Evolutionary conservation across 768 basidiomycete species (phyloP), one percentile per base, ranked within the genome.

Genomic region (Suillus subluteus): DNA sequence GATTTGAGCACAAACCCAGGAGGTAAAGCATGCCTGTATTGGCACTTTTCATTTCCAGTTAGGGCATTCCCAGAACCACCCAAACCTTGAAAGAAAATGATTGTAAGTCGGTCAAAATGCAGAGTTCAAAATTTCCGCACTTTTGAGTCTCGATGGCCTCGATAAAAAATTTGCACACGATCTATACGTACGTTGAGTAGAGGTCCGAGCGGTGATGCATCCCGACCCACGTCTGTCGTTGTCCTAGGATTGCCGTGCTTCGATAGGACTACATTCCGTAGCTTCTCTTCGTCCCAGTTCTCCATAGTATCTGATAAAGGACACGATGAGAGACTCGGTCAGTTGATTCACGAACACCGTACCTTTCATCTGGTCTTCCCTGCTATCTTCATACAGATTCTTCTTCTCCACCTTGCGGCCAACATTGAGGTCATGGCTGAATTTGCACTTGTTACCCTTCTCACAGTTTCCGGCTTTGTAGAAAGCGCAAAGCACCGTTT

Each of bases 141-240:
- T 95, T 96, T 75, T 93, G 88, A 3, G 84, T 82, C 77, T 99
- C 98, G 75, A 99, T 97, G 56, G 98, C 97, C 74, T 97, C 90
- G 72, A 99, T 92, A 75, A 99, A 99, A 81, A 81, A 88, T 79
- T 97, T 99, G 89, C 98, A 99, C 5, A 99, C 97, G 74, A 99
- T 98, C 93, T 97, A 68, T 8, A 69, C 23, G 52, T 32, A 48
- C 43, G 54, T 26, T 59, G 30, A 67, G 43, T n/a, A 11, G 58
- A 61, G 46, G 55, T 48, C 18, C 41, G 38, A 64, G 58, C 64
- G 30, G 43, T n/a, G 23, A 43, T 75, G 82, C 46, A 26, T 30
- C 48, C 61, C 35, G 32, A 76, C 83, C 66, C 72, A 95, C 94
- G 74, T 99, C 97, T 44, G 97, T 99, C 3, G 90, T 91, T 32